Evolutionary conservation across 1,284 basidiomycete species (phyloP), one percentile per base, ranked within the genome.

Genomic region (Ganoderma meredithae): DNA sequence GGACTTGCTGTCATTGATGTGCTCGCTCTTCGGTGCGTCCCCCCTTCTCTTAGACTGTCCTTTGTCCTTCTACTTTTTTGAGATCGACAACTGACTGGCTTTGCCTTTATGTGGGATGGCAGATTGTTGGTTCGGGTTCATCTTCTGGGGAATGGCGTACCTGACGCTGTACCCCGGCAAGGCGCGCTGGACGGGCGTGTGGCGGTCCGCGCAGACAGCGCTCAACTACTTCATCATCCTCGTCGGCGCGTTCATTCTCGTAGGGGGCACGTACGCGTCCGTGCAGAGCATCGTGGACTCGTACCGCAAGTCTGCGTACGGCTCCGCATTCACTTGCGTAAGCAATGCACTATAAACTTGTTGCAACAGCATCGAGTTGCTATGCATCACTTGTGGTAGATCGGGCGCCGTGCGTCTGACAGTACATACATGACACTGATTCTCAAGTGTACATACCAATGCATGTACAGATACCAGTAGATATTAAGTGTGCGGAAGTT

Each of bases 121-220:
- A 60, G 27, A 53, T 19, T 39, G 36, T 25, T 31, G 53, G n/a
- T 64, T 22, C 62, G 69, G 79, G 1, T 83, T 83, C 73, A 83
- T 83, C 47, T 83, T 82, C 77, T 84, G 83, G 83, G 83, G 80
- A 8, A 81, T 84, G 81, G 83, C 83, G 3, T 85, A 84, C 75
- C 72, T 85, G 13, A 74, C 79, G 25, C 73, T 84, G 39, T 77
- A 83, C 70, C 83, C 83, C 0, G 79, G 78, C 6, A 72, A 76
- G 40, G 66, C 69, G 62, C 79, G 77, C 64, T 85, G 83, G 83
- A 73, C 70, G 9, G 79, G 81, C 13, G 65, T 69, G 0, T 72
- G 77, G 64, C 77, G 81, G 53, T 78, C 76, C 15, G 58, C 77
- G 9, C 82, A 84, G 74, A 84, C 83, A 15, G 13, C 81, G 22